Base-by-base conservation (phyloP, 225 moss, liverwort and hornwort species). In the Sphagnum contortum region DNA sequence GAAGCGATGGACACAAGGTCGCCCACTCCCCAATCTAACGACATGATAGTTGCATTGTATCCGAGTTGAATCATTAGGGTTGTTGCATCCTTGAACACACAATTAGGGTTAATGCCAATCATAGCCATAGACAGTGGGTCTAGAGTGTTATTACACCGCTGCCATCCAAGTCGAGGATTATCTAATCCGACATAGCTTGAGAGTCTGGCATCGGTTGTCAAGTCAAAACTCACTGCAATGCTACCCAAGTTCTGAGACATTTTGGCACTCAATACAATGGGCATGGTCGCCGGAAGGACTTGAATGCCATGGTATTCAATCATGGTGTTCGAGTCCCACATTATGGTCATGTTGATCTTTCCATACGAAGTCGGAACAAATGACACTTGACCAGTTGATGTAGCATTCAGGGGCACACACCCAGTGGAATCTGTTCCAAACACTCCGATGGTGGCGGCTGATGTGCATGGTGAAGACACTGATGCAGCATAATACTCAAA, bases 51-150 rank as follows among this genome's bases (percentile, higher is more conserved):
- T 3, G 87, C 87, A 44, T 76, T 72, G 14, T 80, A 82, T 55
- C 87, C 83, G 2, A 87, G 49, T 14, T 80, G 80, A 52, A 83
- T 81, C 12, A 71, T 67, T 80, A 87, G 73, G 2, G 87, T 79
- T 5, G 56, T 44, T 0, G 83, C 65, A 2, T 83, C 64, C 48
- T 0, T 66, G 60, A 87, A 87, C 48, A 69, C 71, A 60, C 87
- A 87, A 9, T 65, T 66, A 0, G 80, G 83, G 29, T 74, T 65
- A 54, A 71, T 74, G 3, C 83, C 81, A 4, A 87, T 75, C 50
- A 76, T 83, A 2, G 61, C 68, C 73, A 80, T 78, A 1, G 77
- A 50, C 0, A 68, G 61, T 59, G 66, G 72, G 6, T 87, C 83
- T 2, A 87, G 2, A 0, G 80, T 79, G 3, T 48, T 76, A 2